Conservation (phyloP, 2,329 filamentous ascomycete genomes). For the Neofusicoccum umdonicola region DNA sequence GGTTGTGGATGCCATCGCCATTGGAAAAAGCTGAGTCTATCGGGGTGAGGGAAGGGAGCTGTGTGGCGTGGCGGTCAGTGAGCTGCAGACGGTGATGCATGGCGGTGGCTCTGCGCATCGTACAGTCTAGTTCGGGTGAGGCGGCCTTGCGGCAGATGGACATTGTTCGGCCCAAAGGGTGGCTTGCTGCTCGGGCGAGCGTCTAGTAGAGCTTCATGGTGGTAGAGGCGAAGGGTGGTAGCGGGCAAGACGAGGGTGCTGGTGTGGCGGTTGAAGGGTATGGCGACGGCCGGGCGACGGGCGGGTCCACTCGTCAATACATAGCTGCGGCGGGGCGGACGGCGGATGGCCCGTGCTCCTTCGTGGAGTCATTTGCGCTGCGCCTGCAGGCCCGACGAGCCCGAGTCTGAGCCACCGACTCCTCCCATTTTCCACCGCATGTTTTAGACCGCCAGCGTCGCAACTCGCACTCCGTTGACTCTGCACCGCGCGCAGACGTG, state of each 20-base stretch:
- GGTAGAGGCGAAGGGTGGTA: background rate
- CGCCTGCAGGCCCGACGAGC: background rate
- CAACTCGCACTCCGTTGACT: too few relatives aligned
- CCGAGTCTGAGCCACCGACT: background rate
- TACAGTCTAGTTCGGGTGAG: background rate
- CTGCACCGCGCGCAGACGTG: too few relatives aligned
- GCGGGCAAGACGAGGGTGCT: background rate
- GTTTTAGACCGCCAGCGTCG: background rate
- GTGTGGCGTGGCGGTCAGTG: background rate
- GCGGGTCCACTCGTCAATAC: background rate
- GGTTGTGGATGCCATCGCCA: background rate
- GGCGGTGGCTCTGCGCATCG: constrained; percentile 1
- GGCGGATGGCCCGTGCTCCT: background rate
- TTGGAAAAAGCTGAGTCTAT: background rate
- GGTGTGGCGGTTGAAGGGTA: background rate
- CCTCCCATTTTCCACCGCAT: background rate
- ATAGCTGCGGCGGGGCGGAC: background rate
- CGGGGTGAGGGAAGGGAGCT: constrained; percentile 2
- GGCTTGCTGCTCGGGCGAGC: background rate
- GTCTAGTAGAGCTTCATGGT: background rate
- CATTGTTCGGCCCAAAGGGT: background rate
- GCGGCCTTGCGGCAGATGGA: background rate
- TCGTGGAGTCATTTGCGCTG: background rate
- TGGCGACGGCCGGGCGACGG: background rate
- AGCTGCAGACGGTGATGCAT: background rate